Conservation (phyloP, 129 eudicot species). For the Artemisia tridentata region DNA sequence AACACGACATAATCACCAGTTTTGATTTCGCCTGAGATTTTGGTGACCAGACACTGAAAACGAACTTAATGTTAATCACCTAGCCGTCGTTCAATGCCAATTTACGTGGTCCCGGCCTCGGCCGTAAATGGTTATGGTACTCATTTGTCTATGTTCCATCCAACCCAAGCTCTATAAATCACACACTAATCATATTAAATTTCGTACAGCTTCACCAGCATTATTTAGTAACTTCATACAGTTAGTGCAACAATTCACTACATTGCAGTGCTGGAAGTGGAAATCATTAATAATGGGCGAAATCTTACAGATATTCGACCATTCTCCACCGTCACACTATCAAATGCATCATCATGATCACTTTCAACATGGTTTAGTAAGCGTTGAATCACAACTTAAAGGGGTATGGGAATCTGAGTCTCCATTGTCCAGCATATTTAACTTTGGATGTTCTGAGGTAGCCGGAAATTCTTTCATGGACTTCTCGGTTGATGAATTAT, state of each 20-base stretch:
- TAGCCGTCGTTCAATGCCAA: conserved; percentile 13
- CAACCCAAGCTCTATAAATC: conserved; percentile 21
- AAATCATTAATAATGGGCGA: conserved; percentile 13
- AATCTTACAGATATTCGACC: conserved; percentile 25
- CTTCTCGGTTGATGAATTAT: conserved; percentile 31
- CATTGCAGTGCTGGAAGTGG: neutral
- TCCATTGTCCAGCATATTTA: neutral
- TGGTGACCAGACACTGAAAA: conserved; percentile 3
- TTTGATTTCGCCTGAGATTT: conserved; percentile 15
- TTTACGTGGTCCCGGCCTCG: conserved; percentile 31
- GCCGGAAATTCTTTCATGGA: conserved; percentile 7
- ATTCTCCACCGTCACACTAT: conserved; percentile 19
- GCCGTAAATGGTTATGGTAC: neutral
- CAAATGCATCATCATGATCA: conserved; percentile 12
- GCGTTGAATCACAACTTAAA: neutral
- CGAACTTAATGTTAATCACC: neutral
- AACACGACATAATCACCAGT: conserved; percentile 24
- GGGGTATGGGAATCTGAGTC: conserved; percentile 11
- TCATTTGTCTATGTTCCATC: neutral
- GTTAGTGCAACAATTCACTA: neutral
- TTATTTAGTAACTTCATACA: neutral
- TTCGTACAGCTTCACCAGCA: conserved; percentile 2
- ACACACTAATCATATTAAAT: neutral
- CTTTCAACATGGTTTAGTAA: conserved; percentile 5
- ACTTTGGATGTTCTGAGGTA: conserved; percentile 9